Evolutionary conservation across 2,329 filamentous ascomycete species (phyloP).

Genomic region (Diaporthe citrichinensis): DNA sequence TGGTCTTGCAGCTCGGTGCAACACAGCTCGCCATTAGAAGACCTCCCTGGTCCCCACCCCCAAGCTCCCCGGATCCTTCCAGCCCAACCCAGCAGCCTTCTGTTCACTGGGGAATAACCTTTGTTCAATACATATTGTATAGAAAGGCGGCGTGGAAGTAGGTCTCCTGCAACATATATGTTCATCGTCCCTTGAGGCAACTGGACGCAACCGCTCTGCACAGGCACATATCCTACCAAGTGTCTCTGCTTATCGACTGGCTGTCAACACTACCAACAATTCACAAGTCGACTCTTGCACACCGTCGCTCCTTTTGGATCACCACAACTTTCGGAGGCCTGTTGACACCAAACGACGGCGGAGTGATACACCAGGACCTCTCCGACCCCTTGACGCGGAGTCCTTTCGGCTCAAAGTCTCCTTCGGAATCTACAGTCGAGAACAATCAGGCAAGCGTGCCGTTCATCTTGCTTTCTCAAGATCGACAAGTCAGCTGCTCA

Average conservation of each 20-base stretch:
- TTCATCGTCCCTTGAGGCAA: constrained; percentile 1
- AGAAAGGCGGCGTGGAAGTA: constrained; percentile 22
- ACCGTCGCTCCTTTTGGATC: constrained; percentile 4
- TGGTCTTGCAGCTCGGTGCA: constrained; percentile 41
- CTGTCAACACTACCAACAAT: neutral
- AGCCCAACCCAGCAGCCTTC: constrained; percentile 38
- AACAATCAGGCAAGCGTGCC: neutral
- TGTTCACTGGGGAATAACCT: constrained; percentile 30
- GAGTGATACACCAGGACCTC: constrained; percentile 1
- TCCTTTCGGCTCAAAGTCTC: neutral
- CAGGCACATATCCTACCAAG: neutral
- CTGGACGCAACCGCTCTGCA: neutral
- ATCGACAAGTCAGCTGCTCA: neutral
- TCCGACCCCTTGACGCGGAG: neutral
- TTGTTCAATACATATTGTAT: constrained; percentile 29
- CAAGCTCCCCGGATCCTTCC: constrained; percentile 40
- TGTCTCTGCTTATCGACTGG: neutral
- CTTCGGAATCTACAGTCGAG: neutral
- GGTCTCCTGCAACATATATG: constrained; percentile 1
- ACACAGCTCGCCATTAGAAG: constrained; percentile 42
- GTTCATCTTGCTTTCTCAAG: neutral
- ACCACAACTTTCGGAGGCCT: neutral
- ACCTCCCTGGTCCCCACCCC: constrained; percentile 42
- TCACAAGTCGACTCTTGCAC: neutral
- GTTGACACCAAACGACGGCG: neutral